phyloP scores from a whole-genome alignment of 805 yeast genomes.

The Yarrowia bubula region DNA sequence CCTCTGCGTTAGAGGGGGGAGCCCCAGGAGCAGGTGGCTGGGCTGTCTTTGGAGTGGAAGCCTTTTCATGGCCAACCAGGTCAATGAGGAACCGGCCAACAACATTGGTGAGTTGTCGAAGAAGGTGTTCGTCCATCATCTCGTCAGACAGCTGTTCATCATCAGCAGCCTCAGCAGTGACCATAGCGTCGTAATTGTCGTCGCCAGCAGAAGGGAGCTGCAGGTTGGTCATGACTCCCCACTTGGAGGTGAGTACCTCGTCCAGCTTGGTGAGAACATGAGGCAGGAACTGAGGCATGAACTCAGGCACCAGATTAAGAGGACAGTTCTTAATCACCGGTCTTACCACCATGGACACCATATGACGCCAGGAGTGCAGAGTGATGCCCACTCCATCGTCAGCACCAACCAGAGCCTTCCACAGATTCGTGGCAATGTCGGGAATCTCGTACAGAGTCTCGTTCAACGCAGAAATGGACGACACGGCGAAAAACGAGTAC shows the following conservation, averaged over 20 bases:
- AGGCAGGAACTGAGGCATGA: slow-evolving; percentile 77
- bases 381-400: slow-evolving; percentile 76
- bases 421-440: slow-evolving; percentile 66
- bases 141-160: slow-evolving; percentile 91
- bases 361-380: slow-evolving; percentile 94
- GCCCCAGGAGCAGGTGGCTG: slow-evolving; percentile 40
- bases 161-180: slow-evolving; percentile 38
- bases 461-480: slow-evolving; percentile 85
- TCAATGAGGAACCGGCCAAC: slow-evolving; percentile 85
- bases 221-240: slow-evolving; percentile 63
- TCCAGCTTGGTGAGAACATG: slow-evolving; percentile 71
- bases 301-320: slow-evolving; percentile 56
- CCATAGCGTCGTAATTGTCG: slow-evolving; percentile 37
- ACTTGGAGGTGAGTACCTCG: slow-evolving; percentile 64
- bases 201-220: slow-evolving; percentile 51
- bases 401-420: slow-evolving; percentile 80
- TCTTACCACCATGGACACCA: slow-evolving; percentile 84
- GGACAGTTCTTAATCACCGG: slow-evolving; percentile 90
- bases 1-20: slow-evolving; percentile 36
- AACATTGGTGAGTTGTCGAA: slow-evolving; percentile 89
- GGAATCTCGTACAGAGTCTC: slow-evolving; percentile 87
- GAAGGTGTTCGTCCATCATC: slow-evolving; percentile 95
- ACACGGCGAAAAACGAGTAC: slow-evolving; percentile 85
- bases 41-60: slow-evolving; percentile 2
- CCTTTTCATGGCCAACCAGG: slow-evolving; percentile 63